These are phyloP conservation scores for Colletotrichum aenigma DNA, from an alignment of 2,329 filamentous ascomycete species.

Conservation along the genomic window DNA sequence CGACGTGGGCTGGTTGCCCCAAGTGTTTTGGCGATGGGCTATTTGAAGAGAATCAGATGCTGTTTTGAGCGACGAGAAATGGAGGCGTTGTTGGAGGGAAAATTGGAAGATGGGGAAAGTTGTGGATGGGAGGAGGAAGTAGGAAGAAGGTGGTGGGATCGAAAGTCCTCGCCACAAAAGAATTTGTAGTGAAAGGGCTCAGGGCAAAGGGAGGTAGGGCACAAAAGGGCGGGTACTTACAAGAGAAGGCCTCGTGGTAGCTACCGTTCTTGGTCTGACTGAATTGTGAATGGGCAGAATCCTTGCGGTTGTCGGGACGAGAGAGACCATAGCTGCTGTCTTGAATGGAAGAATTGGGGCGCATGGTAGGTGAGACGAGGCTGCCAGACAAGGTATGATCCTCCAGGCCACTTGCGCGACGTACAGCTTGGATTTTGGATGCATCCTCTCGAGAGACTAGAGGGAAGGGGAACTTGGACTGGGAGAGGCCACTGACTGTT, in stretches of 20 bases:
- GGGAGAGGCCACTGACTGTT: not conserved
- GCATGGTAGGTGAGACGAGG: not conserved
- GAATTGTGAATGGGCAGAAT: slow-evolving; percentile 1
- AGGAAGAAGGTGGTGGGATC: not conserved
- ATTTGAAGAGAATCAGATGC: not conserved
- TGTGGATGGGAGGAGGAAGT: not conserved
- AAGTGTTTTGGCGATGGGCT: not conserved
- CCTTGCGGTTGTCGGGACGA: not conserved
- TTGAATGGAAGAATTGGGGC: not conserved
- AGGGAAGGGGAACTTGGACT: slow-evolving; percentile 3
- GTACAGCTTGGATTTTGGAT: slow-evolving; percentile 7
- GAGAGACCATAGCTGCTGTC: not conserved
- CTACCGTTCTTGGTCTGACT: not conserved
- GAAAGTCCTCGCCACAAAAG: not conserved
- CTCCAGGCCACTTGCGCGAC: slow-evolving; percentile 20
- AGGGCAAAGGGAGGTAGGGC: not conserved
- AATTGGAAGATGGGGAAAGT: not conserved
- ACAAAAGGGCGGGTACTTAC: slow-evolving; percentile 1
- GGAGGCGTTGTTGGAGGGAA: not conserved
- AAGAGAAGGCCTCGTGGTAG: not conserved
- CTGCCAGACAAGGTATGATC: slow-evolving; percentile 20
- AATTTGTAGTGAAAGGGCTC: not conserved
- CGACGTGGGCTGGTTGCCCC: not conserved
- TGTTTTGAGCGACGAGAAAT: not conserved
- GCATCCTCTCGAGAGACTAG: slow-evolving; percentile 15